A percentile compares a stretch with the other conserved stretches of the same genome.
These are phyloP conservation scores for Biscogniauxia mediterranea DNA, from an alignment of 2,329 filamentous ascomycete genomes.

Conservation along the genomic window DNA sequence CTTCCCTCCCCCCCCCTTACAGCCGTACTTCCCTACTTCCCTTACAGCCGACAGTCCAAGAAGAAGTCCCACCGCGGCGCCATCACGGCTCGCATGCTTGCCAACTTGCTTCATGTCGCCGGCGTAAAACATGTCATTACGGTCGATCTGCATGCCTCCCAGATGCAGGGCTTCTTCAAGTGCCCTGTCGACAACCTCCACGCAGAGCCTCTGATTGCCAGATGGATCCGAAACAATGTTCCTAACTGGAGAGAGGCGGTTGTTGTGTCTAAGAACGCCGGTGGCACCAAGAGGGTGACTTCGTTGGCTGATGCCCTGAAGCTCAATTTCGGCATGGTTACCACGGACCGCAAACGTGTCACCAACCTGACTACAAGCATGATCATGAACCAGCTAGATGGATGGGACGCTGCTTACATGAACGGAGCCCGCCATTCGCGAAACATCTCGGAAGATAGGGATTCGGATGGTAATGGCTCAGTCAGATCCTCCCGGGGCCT, in stretches of 20 bases:
- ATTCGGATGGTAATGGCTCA: conserved; percentile 30
- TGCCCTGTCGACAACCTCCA: conserved; percentile 97
- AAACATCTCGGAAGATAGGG: conserved; percentile 23
- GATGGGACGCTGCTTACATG: conserved; percentile 34
- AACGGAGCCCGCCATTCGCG: conserved; percentile 27
- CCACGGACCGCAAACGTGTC: conserved; percentile 70
- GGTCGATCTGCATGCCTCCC: conserved; percentile 92
- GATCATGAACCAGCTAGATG: conserved; percentile 68
- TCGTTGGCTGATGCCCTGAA: conserved; percentile 94
- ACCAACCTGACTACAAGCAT: conserved; percentile 74
- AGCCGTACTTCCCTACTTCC: conserved; percentile 93
- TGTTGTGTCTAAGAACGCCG: conserved; percentile 96
- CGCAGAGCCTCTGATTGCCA: conserved; percentile 89
- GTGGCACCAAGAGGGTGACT: conserved; percentile 94
- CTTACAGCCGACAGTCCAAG: conserved; percentile 98
- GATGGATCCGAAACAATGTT: conserved; percentile 92
- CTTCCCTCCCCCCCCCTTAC: conserved; percentile 2
- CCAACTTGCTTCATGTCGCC: conserved; percentile 88
- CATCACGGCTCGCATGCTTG: conserved; percentile 95
- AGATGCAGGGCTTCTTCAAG: conserved; percentile 99
- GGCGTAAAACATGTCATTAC: conserved; percentile 98
- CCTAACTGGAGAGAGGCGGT: conserved; percentile 86
- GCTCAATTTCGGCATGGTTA: conserved; percentile 96
- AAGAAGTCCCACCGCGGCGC: conserved; percentile 97
- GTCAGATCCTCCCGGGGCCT: conserved; percentile 27